phyloP scores from a whole-genome alignment of 768 basidiomycete species.

The Russula olivacea region DNA sequence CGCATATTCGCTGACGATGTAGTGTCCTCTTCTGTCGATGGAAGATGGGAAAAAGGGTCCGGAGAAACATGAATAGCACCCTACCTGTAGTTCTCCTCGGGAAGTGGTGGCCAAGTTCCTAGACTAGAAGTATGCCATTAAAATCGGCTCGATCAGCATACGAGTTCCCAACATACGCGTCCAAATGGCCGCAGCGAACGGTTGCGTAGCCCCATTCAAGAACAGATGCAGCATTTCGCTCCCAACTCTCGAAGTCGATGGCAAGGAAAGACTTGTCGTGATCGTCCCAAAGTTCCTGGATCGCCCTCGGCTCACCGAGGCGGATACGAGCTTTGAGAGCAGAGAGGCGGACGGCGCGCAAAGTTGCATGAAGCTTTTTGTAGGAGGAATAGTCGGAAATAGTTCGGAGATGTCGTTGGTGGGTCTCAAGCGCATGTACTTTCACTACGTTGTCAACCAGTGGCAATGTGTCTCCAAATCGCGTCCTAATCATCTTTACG shows the following conservation, averaged over 20 bases:
- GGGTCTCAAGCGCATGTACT: conserved; percentile 62
- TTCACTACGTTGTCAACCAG: conserved; percentile 66
- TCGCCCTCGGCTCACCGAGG: conserved; percentile 57
- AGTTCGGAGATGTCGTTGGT: conserved; percentile 62
- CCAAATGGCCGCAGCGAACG: conserved; percentile 63
- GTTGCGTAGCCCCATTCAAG: conserved; percentile 83
- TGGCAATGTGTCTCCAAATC: conserved; percentile 76
- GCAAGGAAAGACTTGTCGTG: conserved; percentile 71
- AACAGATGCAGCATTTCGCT: conserved; percentile 60
- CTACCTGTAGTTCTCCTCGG: conserved; percentile 72
- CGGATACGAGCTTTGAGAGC: conserved; percentile 61
- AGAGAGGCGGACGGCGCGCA: conserved; percentile 62
- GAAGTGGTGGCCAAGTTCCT: conserved; percentile 71
- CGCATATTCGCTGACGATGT: conserved; percentile 62
- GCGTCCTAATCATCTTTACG: conserved; percentile 79
- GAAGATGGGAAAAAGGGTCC: conserved; percentile 17
- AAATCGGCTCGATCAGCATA: background rate
- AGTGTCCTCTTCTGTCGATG: conserved; percentile 56
- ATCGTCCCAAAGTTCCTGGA: conserved; percentile 61
- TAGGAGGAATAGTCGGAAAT: conserved; percentile 63
- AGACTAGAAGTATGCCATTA: conserved; percentile 35
- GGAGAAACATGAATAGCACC: background rate
- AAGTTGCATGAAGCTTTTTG: conserved; percentile 61
- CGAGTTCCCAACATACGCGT: conserved; percentile 44
- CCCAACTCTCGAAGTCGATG: conserved; percentile 70